Evolutionary conservation across 164 flowering plant genomes (phyloP), one percentile per base, ranked within the genome.

Genomic region (Umbilicus rupestris): DNA sequence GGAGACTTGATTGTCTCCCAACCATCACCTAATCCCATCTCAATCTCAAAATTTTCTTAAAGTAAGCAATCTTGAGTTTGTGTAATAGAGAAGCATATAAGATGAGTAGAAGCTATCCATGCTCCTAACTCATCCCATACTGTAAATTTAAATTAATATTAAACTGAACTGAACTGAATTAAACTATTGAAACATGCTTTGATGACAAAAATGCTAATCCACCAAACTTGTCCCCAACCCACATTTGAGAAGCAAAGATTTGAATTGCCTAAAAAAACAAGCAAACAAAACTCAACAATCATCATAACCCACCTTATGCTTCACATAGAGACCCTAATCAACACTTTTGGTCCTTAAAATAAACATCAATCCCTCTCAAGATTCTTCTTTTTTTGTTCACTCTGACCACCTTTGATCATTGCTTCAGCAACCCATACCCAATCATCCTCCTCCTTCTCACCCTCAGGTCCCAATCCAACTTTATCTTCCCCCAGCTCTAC

Each of bases 301-400:
- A 12, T 28, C 29, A 29, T 55, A 1, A 41, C 33, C 8, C 30
- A 55, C 60, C 3, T 7, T 26, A 55, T 8, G 29, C 60, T 55
- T 55, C 33, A 55, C 33, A 55, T 55, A 33, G 33, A 55, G 28
- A 55, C 33, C 60, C 60, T 28, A 55, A 55, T 55, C 35, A 55
- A 11, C 60, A 55, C 60, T 26, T 55, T 55, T 52, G 11, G 11
- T 19, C 55, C 26, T 49, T 20, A 28, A 26, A 55, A 55, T 41
- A 55, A 28, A 55, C 60, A 55, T 10, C 33, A 28, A 28, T 55
- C 33, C 60, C 60, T 55, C 33, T 55, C 60, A 55, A 55, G 60
- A 55, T 29, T 55, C 60, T 28, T 55, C 60, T 55, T 55, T 55
- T 55, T 19, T 55, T 55, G 60, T 55, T 55, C 60, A 55, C 60